These are phyloP conservation scores for Penicillium robsamsonii DNA, from an alignment of 495 filamentous ascomycete species.

Conservation along the genomic window DNA sequence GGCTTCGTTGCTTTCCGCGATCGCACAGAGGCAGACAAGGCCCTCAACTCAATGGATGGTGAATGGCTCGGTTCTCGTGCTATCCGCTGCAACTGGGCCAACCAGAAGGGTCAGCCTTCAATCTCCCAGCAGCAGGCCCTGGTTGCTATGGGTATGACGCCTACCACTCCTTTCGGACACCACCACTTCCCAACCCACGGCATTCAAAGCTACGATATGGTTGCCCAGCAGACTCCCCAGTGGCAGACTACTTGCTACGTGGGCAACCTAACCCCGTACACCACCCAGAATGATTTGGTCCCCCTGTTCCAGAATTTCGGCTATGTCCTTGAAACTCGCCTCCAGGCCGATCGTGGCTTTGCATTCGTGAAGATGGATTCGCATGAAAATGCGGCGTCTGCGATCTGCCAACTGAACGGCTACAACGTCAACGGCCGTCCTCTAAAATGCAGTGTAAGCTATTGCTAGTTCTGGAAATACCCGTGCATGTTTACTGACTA, in stretches of 20 bases:
- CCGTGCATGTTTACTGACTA: conserved; percentile 26
- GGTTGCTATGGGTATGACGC: conserved; percentile 98
- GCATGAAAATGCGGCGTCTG: conserved; percentile 97
- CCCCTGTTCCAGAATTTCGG: conserved; percentile 98
- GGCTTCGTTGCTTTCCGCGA: conserved; percentile 98
- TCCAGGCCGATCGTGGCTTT: conserved; percentile 97
- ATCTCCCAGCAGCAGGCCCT: conserved; percentile 97
- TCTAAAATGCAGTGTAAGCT: conserved; percentile 95
- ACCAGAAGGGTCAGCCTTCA: conserved; percentile 98
- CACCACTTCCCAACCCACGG: conserved; percentile 98
- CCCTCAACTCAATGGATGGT: conserved; percentile 94
- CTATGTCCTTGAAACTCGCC: conserved; percentile 93
- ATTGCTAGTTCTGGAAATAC: background rate
- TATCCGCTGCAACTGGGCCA: conserved; percentile 99
- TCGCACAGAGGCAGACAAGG: conserved; percentile 90
- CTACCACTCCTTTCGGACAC: conserved; percentile 92
- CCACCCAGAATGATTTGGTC: conserved; percentile 89
- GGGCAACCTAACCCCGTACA: conserved; percentile 97
- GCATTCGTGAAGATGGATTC: conserved; percentile 99
- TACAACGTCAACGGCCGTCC: conserved; percentile 98
- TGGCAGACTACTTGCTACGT: conserved; percentile 99
- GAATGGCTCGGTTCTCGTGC: conserved; percentile 99
- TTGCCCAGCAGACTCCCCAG: conserved; percentile 91
- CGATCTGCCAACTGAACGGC: conserved; percentile 94
- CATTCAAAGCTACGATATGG: conserved; percentile 96